Evolutionary conservation across 2,329 filamentous ascomycete species (phyloP), one percentile per base, ranked within the genome.

Genomic region (Calycina herbarum): DNA sequence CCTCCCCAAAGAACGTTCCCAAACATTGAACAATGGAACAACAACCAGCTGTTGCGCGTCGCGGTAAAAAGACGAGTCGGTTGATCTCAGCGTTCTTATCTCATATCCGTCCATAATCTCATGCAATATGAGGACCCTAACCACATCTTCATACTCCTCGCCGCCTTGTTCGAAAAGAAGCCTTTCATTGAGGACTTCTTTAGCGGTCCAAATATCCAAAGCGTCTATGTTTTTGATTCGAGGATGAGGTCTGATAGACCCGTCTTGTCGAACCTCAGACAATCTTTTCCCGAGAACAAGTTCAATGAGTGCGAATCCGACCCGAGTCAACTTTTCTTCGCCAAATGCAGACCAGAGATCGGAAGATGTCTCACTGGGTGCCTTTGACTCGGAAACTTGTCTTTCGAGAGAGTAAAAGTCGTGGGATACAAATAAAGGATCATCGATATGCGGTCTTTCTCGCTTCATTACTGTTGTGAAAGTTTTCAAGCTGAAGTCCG

Each of bases 211-310:
- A 27, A 54, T 24, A 29, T 54, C 48, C 20, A 54, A 29, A 24
- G 5, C 27, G 48, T 54, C 48, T 3, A 45, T 56, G 40, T n/a
- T 24, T 45, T 27, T 45, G 13, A 62, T 62, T 20, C 29, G 40
- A 20, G 42, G 24, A 40, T 54, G 40, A 62, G 42, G 7, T 62
- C 31, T 40, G 45, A 62, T 62, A 11, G 60, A 62, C 33, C 60
- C 42, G 51, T 62, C 60, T n/a, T 62, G 60, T 24, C 60, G 60
- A 54, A 62, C 17, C 20, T 62, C 60, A 35, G 60, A 62, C 20
- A 62, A 29, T 57, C 48, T 24, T 27, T 35, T 57, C 38, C 33
- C 45, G 27, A 48, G 20, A 56, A 17, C 24, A 24, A 29, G 45
- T 33, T 38, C 48, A 62, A 48, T 45, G 35, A 38, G 29, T 2